Evolutionary conservation across 2,329 filamentous ascomycete species (phyloP).

Genomic region (Fusarium devonianum): DNA sequence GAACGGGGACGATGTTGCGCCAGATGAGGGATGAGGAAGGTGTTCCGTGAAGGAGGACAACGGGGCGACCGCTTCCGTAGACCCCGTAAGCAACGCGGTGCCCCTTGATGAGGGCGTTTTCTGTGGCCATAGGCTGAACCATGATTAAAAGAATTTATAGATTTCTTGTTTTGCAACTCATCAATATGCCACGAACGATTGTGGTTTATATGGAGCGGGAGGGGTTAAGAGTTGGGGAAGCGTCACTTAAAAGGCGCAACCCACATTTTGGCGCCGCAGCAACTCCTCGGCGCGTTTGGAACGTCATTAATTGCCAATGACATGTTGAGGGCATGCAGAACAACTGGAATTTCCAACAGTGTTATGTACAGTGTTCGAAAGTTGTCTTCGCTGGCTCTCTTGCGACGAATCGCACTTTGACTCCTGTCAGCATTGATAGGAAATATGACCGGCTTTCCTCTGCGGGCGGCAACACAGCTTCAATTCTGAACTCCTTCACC

Average conservation of each 20-base stretch:
- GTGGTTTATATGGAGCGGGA: slow-evolving; percentile 14
- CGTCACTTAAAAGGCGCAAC: slow-evolving; percentile 35
- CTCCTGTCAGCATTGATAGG: slow-evolving; percentile 59
- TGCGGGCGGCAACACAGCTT: slow-evolving; percentile 49
- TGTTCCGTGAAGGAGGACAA: slow-evolving; percentile 46
- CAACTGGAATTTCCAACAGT: rapidly evolving
- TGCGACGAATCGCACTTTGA: slow-evolving; percentile 50
- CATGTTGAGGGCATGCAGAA: not conserved
- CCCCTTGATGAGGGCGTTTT: slow-evolving; percentile 40
- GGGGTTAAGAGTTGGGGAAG: slow-evolving; percentile 20
- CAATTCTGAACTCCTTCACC: slow-evolving; percentile 54
- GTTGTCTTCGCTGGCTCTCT: not conserved
- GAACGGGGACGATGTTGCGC: slow-evolving; percentile 40
- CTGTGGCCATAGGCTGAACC: slow-evolving; percentile 36
- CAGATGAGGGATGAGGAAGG: slow-evolving; percentile 47
- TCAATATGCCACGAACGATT: not conserved
- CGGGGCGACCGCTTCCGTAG: slow-evolving; percentile 37
- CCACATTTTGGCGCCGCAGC: not conserved
- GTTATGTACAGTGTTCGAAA: rapidly evolving
- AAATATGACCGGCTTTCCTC: slow-evolving; percentile 56
- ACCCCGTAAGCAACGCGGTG: slow-evolving; percentile 42
- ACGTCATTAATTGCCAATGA: not conserved
- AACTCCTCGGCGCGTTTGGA: not conserved
- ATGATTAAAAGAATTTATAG: not conserved
- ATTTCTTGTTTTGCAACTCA: not conserved